These are phyloP conservation scores for Pelagomonas calceolata DNA, from an alignment of 108 stramenopile genomes.

Conservation along the genomic window DNA sequence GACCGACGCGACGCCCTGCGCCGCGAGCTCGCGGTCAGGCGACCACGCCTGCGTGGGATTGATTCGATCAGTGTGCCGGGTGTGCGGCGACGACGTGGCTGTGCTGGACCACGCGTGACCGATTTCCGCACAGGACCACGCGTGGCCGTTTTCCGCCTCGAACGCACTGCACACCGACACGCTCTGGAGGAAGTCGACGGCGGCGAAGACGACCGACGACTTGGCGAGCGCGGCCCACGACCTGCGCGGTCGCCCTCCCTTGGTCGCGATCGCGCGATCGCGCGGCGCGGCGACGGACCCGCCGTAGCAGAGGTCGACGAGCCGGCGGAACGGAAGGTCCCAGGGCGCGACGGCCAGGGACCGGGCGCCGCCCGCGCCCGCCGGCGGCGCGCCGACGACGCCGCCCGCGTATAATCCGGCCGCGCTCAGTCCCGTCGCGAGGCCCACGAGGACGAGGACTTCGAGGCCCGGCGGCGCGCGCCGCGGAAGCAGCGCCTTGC, in stretches of 20 bases:
- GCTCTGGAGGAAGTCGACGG: conserved; percentile 62
- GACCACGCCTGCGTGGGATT: too few relatives aligned
- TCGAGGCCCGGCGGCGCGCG: conserved; percentile 58
- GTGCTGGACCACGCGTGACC: too few relatives aligned
- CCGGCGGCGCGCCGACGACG: conserved; percentile 50
- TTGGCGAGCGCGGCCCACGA: conserved; percentile 36
- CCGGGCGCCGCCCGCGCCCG: not conserved
- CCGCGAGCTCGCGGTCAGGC: conserved; percentile 57
- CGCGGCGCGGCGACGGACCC: too few relatives aligned
- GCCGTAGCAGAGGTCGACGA: not conserved
- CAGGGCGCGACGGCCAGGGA: not conserved
- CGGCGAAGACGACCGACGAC: conserved; percentile 53
- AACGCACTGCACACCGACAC: conserved; percentile 65
- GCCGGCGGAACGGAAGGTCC: not conserved
- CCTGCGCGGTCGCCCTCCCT: too few relatives aligned
- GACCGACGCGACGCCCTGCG: conserved; percentile 58
- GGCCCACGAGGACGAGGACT: conserved; percentile 56
- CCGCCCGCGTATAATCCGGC: conserved; percentile 48
- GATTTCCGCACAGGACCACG: too few relatives aligned
- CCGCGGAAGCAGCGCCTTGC: not conserved
- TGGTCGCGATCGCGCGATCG: too few relatives aligned
- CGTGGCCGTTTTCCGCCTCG: conserved; percentile 56
- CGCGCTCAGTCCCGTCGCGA: conserved; percentile 52
- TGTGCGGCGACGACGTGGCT: too few relatives aligned
- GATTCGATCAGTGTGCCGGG: too few relatives aligned